phyloP scores from a whole-genome alignment of 2,329 filamentous ascomycete genomes.

The Phyllosticta capitalensis region DNA sequence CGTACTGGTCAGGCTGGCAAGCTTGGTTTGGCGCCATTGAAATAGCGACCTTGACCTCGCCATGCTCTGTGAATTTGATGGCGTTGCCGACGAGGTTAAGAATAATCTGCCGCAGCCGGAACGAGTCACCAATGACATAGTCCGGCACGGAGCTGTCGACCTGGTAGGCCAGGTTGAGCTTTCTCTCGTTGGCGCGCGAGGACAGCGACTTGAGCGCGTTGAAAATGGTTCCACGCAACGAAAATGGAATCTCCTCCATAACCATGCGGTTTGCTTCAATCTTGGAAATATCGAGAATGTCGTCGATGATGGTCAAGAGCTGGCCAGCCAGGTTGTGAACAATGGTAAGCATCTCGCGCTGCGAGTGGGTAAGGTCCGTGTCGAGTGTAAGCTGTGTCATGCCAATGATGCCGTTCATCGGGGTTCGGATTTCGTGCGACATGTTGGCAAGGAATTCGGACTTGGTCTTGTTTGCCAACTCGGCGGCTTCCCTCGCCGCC shows the following conservation, averaged over 20 bases:
- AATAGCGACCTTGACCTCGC: conserved; percentile 92
- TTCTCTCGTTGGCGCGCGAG: conserved; percentile 96
- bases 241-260: conserved; percentile 96
- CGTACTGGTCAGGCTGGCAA: conserved; percentile 66
- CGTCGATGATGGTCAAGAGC: conserved; percentile 90
- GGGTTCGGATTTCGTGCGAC: conserved; percentile 96
- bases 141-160: conserved; percentile 91
- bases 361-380: conserved; percentile 85
- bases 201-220: conserved; percentile 93
- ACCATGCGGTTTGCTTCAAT: conserved; percentile 97
- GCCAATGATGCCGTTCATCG: conserved; percentile 95
- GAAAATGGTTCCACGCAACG: conserved; percentile 87
- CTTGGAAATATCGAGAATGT: conserved; percentile 59
- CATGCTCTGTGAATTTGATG: conserved; percentile 97
- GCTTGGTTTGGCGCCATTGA: conserved; percentile 57
- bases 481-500: conserved; percentile 87
- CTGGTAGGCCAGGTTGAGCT: conserved; percentile 82
- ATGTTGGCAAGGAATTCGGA: conserved; percentile 98
- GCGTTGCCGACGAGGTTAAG: conserved; percentile 95
- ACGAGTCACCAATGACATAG: conserved; percentile 91
- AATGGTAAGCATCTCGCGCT: conserved; percentile 97
- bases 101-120: conserved; percentile 92
- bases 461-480: conserved; percentile 95
- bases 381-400: conserved; percentile 97
- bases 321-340: conserved; percentile 96